These are phyloP conservation scores for Pseudogymnoascus pannorum DNA, from an alignment of 2,329 filamentous ascomycete species.

Conservation along the genomic window DNA sequence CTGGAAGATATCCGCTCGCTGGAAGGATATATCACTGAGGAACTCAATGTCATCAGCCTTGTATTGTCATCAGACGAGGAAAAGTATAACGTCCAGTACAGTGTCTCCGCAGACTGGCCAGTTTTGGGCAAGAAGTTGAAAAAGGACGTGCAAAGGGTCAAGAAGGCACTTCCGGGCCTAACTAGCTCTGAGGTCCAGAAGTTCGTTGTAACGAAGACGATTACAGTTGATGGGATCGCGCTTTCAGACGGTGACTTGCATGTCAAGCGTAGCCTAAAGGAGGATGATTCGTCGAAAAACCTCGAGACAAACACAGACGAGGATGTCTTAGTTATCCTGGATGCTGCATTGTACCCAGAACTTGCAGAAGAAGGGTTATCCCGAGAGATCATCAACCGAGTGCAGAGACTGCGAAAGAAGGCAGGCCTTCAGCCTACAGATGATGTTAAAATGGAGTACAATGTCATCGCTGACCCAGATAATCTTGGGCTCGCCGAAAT, in stretches of 20 bases:
- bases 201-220: constrained; percentile 66
- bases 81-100: constrained; percentile 88
- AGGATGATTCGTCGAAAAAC: constrained; percentile 61
- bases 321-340: constrained; percentile 87
- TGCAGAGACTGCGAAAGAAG: constrained; percentile 90
- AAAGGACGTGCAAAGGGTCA: constrained; percentile 86
- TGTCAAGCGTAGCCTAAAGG: constrained; percentile 71
- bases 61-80: constrained; percentile 80
- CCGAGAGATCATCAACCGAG: constrained; percentile 85
- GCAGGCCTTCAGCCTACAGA: constrained; percentile 85
- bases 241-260: constrained; percentile 76
- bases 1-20: constrained; percentile 80
- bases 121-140: constrained; percentile 94
- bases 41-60: constrained; percentile 83
- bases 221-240: constrained; percentile 78
- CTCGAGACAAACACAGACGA: constrained; percentile 84
- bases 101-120: constrained; percentile 85
- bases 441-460: constrained; percentile 92
- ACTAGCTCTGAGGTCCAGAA: constrained; percentile 73
- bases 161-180: constrained; percentile 76
- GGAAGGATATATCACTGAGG: constrained; percentile 82
- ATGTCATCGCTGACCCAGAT: constrained; percentile 71
- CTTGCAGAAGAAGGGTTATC: constrained; percentile 83
- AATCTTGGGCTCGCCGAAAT: constrained; percentile 63
- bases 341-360: constrained; percentile 73